Percentiles rank a stretch among this genome's conserved stretches.
Evolutionary conservation across 768 basidiomycete species (phyloP).

Genomic region (Pluteus cervinus): DNA sequence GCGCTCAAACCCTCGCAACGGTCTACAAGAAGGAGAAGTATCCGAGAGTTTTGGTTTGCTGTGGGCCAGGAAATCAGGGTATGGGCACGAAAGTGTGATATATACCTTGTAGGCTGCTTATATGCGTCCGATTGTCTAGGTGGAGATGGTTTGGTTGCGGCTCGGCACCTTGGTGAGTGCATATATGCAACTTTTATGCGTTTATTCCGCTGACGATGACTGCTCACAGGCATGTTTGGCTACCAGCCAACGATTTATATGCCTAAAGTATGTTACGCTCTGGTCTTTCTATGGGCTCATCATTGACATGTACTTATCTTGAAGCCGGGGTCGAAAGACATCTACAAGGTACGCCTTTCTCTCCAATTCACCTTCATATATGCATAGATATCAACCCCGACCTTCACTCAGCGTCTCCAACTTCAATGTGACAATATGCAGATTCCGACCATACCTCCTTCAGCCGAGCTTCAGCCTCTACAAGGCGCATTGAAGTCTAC

Average conservation of each 20-base stretch:
- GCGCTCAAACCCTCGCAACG: slow-evolving; percentile 82
- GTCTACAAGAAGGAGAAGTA: slow-evolving; percentile 66
- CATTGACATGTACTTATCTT: slow-evolving; percentile 3
- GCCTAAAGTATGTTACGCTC: slow-evolving; percentile 65
- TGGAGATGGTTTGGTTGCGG: slow-evolving; percentile 95
- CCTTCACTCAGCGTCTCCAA: slow-evolving; percentile 59
- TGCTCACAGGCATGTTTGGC: slow-evolving; percentile 74
- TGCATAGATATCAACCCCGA: too few species aligned
- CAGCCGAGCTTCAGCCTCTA: slow-evolving; percentile 37
- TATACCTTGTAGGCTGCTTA: neutral
- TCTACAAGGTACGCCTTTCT: slow-evolving; percentile 59
- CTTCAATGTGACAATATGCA: slow-evolving; percentile 86
- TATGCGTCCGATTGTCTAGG: slow-evolving; percentile 28
- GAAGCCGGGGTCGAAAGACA: slow-evolving; percentile 90
- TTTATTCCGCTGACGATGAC: neutral
- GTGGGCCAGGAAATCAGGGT: slow-evolving; percentile 96
- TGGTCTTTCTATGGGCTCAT: neutral
- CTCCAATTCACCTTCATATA: too few species aligned
- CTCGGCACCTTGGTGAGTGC: slow-evolving; percentile 78
- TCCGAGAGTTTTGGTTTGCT: slow-evolving; percentile 84
- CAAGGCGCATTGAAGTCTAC: slow-evolving; percentile 45
- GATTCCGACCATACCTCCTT: slow-evolving; percentile 63
- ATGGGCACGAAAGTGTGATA: neutral
- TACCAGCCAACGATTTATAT: slow-evolving; percentile 87
- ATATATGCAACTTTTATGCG: neutral